phyloP scores from a whole-genome alignment of 1,139 yeast species.

The Zygosaccharomyces pseudobailii region DNA sequence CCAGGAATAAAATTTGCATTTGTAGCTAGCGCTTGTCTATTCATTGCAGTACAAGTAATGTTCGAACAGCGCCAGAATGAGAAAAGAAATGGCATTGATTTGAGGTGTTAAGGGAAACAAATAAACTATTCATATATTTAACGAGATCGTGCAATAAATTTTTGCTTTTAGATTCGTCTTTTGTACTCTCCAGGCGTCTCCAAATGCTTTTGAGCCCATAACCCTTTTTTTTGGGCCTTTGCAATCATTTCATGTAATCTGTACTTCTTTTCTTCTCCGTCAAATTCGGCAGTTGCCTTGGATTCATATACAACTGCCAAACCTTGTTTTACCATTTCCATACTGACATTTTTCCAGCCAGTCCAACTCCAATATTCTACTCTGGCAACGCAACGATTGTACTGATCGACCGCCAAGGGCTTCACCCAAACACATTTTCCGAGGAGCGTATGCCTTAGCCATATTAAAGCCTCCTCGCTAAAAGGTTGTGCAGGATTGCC shows the following conservation, averaged over 20 bases:
- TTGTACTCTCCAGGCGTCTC: conserved; percentile 85
- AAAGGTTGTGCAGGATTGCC: conserved; percentile 92
- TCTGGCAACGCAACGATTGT: conserved; percentile 80
- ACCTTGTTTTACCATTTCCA: conserved; percentile 80
- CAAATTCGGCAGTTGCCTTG: conserved; percentile 77
- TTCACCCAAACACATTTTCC: conserved; percentile 67
- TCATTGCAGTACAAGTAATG: conserved; percentile 89
- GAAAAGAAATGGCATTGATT: conserved; percentile 73
- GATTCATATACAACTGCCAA: conserved; percentile 87
- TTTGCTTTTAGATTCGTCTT: conserved; percentile 22
- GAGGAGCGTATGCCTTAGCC: conserved; percentile 63
- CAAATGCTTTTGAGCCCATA: conserved; percentile 60
- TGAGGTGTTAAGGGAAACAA: conserved; percentile 54
- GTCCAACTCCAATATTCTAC: conserved; percentile 58
- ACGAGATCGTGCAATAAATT: background rate
- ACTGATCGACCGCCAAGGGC: conserved; percentile 82
- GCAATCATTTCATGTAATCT: conserved; percentile 57
- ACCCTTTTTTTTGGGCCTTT: conserved; percentile 51
- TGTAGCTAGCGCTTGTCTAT: conserved; percentile 60
- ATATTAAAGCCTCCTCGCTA: conserved; percentile 74
- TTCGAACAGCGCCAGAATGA: conserved; percentile 87
- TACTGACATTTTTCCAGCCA: conserved; percentile 73
- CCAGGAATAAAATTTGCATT: conserved; percentile 66
- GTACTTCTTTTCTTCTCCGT: conserved; percentile 62
- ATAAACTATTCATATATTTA: too few relatives aligned